phyloP scores from a whole-genome alignment of 2,329 filamentous ascomycete species.

The Nigrospora sphaerica region DNA sequence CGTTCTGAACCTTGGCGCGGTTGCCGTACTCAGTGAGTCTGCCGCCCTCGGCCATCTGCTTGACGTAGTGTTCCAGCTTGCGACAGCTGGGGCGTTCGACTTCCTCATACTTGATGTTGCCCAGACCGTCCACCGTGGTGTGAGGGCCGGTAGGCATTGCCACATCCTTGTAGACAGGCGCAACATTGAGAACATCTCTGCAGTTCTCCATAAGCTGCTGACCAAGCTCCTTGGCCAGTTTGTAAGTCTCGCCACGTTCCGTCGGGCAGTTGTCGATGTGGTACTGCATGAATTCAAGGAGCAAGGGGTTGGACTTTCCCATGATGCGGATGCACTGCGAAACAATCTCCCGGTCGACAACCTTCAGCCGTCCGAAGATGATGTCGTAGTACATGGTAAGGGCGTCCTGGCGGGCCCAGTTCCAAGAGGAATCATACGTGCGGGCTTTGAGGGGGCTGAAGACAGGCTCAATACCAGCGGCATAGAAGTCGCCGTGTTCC shows the following conservation, averaged over 20 bases:
- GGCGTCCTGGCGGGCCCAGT: constrained; percentile 96
- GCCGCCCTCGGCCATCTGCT: constrained; percentile 96
- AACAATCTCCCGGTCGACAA: constrained; percentile 94
- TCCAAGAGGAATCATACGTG: constrained; percentile 97
- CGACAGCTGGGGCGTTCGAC: constrained; percentile 79
- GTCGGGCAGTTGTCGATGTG: constrained; percentile 98
- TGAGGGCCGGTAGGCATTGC: constrained; percentile 84
- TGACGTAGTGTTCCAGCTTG: constrained; percentile 97
- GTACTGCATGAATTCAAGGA: constrained; percentile 99
- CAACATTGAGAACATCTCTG: constrained; percentile 75
- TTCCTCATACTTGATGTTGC: constrained; percentile 89
- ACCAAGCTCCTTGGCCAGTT: constrained; percentile 92
- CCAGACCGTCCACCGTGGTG: constrained; percentile 85
- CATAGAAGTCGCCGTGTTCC: constrained; percentile 96
- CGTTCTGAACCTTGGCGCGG: constrained; percentile 94
- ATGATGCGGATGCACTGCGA: constrained; percentile 98
- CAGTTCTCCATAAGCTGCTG: constrained; percentile 95
- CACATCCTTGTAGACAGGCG: constrained; percentile 95
- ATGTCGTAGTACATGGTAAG: constrained; percentile 99
- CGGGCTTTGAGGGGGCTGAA: constrained; percentile 93
- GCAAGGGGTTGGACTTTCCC: constrained; percentile 94
- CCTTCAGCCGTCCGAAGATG: constrained; percentile 90
- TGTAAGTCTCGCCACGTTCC: constrained; percentile 93
- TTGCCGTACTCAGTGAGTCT: constrained; percentile 99
- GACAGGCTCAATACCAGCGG: constrained; percentile 84